Evolutionary conservation across 2,329 filamentous ascomycete genomes (phyloP).

Genomic region (Aquanectria penicillioides): DNA sequence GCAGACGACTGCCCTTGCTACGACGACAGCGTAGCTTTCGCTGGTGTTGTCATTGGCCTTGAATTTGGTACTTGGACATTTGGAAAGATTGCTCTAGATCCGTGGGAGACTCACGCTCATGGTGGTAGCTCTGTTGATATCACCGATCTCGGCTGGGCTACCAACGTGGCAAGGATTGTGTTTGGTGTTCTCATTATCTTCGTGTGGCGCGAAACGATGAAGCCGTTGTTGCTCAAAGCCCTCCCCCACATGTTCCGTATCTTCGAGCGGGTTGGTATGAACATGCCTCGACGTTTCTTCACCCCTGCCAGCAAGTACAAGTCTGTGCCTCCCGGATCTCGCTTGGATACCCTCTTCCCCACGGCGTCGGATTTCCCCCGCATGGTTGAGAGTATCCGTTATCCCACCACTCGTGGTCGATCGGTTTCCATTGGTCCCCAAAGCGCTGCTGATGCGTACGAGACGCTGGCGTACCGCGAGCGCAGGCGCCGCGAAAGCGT

Average conservation of each 20-base stretch:
- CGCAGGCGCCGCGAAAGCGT: conserved; percentile 65
- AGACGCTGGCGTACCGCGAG: conserved; percentile 91
- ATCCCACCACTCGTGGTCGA: conserved; percentile 75
- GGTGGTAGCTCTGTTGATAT: conserved; percentile 71
- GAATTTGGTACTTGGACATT: conserved; percentile 89
- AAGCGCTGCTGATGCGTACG: conserved; percentile 95
- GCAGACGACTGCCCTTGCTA: conserved; percentile 98
- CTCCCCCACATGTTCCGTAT: conserved; percentile 89
- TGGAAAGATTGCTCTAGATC: conserved; percentile 60
- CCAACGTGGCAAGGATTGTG: conserved; percentile 74
- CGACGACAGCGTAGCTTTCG: conserved; percentile 94
- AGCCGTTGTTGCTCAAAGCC: conserved; percentile 79
- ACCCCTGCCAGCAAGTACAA: conserved; percentile 90
- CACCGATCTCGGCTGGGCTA: conserved; percentile 71
- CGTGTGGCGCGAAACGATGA: conserved; percentile 89
- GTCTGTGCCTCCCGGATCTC: conserved; percentile 75
- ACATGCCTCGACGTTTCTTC: conserved; percentile 90
- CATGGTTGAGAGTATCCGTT: conserved; percentile 82
- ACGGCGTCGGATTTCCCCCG: conserved; percentile 87
- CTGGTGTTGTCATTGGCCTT: conserved; percentile 87
- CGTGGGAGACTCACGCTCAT: conserved; percentile 56
- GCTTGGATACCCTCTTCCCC: conserved; percentile 86
- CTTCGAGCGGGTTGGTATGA: conserved; percentile 81
- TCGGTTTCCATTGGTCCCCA: conserved; percentile 93
- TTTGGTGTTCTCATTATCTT: conserved; percentile 87